Evolutionary conservation across 176 grass and related monocot genomes (phyloP).

Genomic region (Oryza coarctata): DNA sequence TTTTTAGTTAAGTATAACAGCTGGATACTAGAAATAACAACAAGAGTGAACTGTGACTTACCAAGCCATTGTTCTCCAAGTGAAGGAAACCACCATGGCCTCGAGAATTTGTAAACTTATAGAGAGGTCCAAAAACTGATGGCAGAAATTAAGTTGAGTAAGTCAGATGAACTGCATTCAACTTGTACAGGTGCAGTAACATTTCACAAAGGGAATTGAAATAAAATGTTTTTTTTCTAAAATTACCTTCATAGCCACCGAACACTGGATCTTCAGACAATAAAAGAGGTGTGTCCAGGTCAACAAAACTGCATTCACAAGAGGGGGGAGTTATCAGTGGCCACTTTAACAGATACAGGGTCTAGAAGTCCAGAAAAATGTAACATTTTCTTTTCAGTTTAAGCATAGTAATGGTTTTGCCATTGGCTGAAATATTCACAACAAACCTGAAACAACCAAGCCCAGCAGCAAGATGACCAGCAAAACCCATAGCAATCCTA

Average conservation of each 20-base stretch:
- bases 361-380: neutral
- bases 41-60: conserved; percentile 30
- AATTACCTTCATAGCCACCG: conserved; percentile 83
- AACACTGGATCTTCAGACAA: conserved; percentile 87
- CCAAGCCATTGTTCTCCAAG: conserved; percentile 63
- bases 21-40: neutral
- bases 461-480: conserved; percentile 91
- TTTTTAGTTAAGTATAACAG: neutral
- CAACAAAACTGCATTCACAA: conserved; percentile 75
- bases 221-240: neutral
- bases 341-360: neutral
- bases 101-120: conserved; percentile 76
- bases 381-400: neutral
- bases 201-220: neutral
- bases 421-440: neutral
- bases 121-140: conserved; percentile 74
- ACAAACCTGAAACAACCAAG: conserved; percentile 88
- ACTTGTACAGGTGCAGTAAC: too few relatives aligned
- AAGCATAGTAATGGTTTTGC: neutral
- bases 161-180: conserved; percentile 11
- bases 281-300: conserved; percentile 89
- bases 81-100: conserved; percentile 96
- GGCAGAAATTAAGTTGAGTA: neutral
- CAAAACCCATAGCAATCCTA: conserved; percentile 85
- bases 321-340: neutral